A percentile compares a stretch with the other conserved stretches of the same genome.
phyloP scores from a whole-genome alignment of 192 early-diverging fungal genomes.

The Allomyces arbusculus region DNA sequence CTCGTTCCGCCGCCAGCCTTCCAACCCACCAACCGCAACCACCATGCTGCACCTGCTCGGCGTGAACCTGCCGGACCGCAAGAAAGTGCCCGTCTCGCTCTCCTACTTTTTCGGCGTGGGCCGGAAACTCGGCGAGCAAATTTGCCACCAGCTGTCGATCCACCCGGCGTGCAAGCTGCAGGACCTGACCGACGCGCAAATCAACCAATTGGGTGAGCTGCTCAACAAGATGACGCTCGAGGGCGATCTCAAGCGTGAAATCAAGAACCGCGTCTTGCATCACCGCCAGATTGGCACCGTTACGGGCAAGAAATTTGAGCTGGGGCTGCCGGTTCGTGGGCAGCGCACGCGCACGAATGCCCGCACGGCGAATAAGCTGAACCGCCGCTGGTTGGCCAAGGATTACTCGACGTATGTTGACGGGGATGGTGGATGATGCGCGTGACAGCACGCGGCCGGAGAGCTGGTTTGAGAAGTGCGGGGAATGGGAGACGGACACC shows the following conservation, averaged over 20 bases:
- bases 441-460: no score
- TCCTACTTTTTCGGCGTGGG: constrained; percentile 86
- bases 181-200: constrained; percentile 69
- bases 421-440: no score
- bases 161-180: constrained; percentile 67
- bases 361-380: constrained; percentile 68
- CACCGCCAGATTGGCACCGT: constrained; percentile 52
- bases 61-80: constrained; percentile 83
- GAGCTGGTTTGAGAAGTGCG: no score
- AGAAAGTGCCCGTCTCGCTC: constrained; percentile 61
- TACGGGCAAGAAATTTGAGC: constrained; percentile 62
- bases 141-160: constrained; percentile 66
- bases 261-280: constrained; percentile 48
- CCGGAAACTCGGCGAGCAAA: constrained; percentile 37
- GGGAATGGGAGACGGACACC: no score
- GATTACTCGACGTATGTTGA: constrained; percentile 14
- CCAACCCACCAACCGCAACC: not conserved
- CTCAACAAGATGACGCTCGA: constrained; percentile 78
- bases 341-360: constrained; percentile 74
- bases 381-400: constrained; percentile 24
- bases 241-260: constrained; percentile 49
- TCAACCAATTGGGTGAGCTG: constrained; percentile 65
- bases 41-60: constrained; percentile 70
- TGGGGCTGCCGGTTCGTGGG: constrained; percentile 72
- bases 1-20: no score